Evolutionary conservation across 2,329 filamentous ascomycete species (phyloP), one percentile per base, ranked within the genome.

Genomic region (Penicillium sp.): DNA sequence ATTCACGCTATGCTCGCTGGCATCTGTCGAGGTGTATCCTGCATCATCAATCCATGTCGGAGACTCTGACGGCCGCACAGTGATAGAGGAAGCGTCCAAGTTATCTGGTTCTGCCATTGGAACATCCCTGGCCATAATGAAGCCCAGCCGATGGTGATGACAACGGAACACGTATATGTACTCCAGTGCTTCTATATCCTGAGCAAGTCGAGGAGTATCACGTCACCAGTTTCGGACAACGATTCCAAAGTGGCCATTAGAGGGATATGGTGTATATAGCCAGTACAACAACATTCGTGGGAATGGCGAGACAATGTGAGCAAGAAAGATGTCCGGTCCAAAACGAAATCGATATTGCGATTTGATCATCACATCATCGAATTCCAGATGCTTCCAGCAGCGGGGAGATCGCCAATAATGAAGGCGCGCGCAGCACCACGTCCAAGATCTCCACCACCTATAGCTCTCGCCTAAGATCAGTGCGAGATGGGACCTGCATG

Each of bases 341-440:
- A n/a, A n/a, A n/a, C n/a, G 15, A 27, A 20, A 15, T 25, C 18
- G 31, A 46, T 26, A 33, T 25, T 13, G 26, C 27, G 14, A n/a
- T n/a, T 18, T 33, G 38, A 29, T 43, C 33, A 33, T 34, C 28
- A 33, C 32, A 43, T 42, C 27, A 32, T 34, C 26, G 36, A 25
- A 26, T 56, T 56, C 53, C 49, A 53, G 49, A 54, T 42, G 51
- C 33, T 56, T 56, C 51, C 20, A 55, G 49, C 45, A 43, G 46
- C 36, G 48, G 41, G 43, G 16, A 38, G 8, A 18, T 37, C 46
- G 30, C 49, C 35, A 21, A 39, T 33, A 15, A 38, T 35, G 32
- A 28, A 14, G 31, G n/a, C n/a, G n/a, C n/a, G n/a, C n/a, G n/a
- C 25, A 27, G 25, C 25, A n/a, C 25, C 25, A 27, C 6, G 14